Evolutionary conservation across 441 rosid genomes (phyloP).

Genomic region (Manihot esculenta): DNA sequence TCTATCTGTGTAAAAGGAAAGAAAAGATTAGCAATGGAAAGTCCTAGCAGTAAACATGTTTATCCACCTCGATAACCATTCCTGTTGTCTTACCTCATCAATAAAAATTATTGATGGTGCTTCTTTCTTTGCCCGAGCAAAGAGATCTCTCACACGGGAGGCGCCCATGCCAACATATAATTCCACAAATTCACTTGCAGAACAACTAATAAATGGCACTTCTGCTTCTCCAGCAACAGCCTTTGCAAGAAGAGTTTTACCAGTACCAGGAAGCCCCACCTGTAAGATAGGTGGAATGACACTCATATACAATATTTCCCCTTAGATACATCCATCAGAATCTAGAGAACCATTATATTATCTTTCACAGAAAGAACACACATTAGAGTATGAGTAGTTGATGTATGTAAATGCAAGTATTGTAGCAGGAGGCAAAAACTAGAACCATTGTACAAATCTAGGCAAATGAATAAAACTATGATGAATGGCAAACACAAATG

Average conservation of each 20-base stretch:
- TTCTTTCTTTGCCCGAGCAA: conserved; percentile 94
- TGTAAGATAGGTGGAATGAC: conserved; percentile 32
- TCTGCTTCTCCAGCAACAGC: conserved; percentile 99
- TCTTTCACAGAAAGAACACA: neutral
- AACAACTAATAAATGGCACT: conserved; percentile 94
- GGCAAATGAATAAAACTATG: neutral
- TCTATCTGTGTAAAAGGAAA: conserved; percentile 61
- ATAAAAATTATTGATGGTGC: conserved; percentile 96
- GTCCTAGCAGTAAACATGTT: conserved; percentile 5
- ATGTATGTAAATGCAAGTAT: neutral
- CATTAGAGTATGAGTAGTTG: neutral
- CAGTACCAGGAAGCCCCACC: conserved; percentile 99
- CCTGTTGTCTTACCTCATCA: conserved; percentile 64
- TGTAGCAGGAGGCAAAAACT: neutral
- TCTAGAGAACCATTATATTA: neutral
- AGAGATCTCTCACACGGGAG: conserved; percentile 93
- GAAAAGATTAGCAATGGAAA: conserved; percentile 12
- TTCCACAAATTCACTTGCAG: conserved; percentile 98
- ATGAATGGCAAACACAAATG: neutral
- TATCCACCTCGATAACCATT: conserved; percentile 1
- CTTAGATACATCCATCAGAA: neutral
- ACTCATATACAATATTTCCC: conserved; percentile 12
- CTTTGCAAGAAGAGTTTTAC: conserved; percentile 95
- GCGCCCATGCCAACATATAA: conserved; percentile 99
- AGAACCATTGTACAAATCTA: neutral